phyloP scores from a whole-genome alignment of 2,329 filamentous ascomycete genomes.

The Rutstroemia sp. region DNA sequence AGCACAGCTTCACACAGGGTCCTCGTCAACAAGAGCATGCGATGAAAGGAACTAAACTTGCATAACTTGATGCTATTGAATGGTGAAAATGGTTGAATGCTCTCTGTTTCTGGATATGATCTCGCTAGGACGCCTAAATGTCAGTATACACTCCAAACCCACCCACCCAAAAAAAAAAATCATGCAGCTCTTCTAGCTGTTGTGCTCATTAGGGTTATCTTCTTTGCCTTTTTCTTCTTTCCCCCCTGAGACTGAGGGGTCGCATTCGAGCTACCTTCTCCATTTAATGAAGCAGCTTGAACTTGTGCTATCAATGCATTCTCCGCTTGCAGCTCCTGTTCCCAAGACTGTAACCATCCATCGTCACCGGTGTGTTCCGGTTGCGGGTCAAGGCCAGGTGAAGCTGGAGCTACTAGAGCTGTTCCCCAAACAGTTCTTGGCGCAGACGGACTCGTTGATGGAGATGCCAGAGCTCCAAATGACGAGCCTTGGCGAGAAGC shows the following conservation, averaged over 20 bases:
- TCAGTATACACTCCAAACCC: not conserved
- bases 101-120: not conserved
- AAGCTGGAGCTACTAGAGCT: conserved; percentile 50
- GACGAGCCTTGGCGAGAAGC: conserved; percentile 50
- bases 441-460: conserved; percentile 73
- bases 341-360: conserved; percentile 81
- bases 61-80: conserved; percentile 7
- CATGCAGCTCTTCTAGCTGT: conserved; percentile 34
- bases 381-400: conserved; percentile 43
- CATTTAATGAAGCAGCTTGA: conserved; percentile 42
- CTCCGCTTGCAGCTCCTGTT: conserved; percentile 65
- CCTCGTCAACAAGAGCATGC: too few species aligned
- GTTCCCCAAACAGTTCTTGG: conserved; percentile 92
- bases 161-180: conserved; percentile 7
- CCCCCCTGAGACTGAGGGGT: conserved; percentile 18
- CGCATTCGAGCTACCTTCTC: conserved; percentile 14
- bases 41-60: not conserved
- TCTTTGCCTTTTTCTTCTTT: conserved; percentile 67
- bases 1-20: too few species aligned
- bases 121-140: conserved; percentile 1
- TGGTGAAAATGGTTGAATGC: not conserved
- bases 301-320: conserved; percentile 50
- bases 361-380: conserved; percentile 47
- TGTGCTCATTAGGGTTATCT: conserved; percentile 66
- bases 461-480: conserved; percentile 63